Evolutionary conservation across 176 grass and related monocot species (phyloP).

Genomic region (Microstegium vimineum): DNA sequence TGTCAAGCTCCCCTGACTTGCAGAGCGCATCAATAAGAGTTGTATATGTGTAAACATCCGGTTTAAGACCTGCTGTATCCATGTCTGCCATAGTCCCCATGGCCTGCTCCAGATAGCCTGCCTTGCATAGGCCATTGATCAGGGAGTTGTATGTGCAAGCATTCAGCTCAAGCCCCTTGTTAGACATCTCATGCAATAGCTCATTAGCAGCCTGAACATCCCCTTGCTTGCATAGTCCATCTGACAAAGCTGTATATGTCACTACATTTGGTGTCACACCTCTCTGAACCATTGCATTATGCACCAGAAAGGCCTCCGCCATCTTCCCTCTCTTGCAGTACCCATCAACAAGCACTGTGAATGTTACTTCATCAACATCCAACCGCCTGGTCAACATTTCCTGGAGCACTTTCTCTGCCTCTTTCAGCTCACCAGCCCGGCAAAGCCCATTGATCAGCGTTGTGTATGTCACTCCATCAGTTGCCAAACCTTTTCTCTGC

Average conservation of each 20-base stretch:
- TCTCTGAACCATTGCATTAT: conserved; percentile 70
- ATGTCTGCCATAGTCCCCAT: conserved; percentile 80
- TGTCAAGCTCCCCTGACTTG: conserved; percentile 68
- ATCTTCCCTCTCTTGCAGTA: conserved; percentile 81
- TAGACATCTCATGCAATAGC: conserved; percentile 82
- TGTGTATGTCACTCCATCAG: conserved; percentile 74
- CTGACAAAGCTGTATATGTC: conserved; percentile 84
- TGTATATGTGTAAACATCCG: conserved; percentile 87
- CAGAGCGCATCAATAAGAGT: conserved; percentile 86
- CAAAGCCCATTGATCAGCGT: conserved; percentile 66
- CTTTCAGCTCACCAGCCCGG: conserved; percentile 56
- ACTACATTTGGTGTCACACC: conserved; percentile 76
- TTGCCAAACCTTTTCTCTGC: conserved; percentile 51
- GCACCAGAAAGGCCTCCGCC: conserved; percentile 64
- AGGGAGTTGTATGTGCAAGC: conserved; percentile 81
- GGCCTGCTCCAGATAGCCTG: conserved; percentile 78
- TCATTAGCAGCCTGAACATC: conserved; percentile 77
- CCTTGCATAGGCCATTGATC: conserved; percentile 92
- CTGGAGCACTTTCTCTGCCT: conserved; percentile 56
- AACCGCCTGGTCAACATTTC: conserved; percentile 64
- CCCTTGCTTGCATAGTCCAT: conserved; percentile 87
- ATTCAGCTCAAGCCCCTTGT: conserved; percentile 75
- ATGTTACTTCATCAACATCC: conserved; percentile 68
- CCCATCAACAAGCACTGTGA: conserved; percentile 77
- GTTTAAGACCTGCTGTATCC: conserved; percentile 54